Conservation (phyloP, 2,329 filamentous ascomycete genomes). For the Cladophialophora yegresii region DNA sequence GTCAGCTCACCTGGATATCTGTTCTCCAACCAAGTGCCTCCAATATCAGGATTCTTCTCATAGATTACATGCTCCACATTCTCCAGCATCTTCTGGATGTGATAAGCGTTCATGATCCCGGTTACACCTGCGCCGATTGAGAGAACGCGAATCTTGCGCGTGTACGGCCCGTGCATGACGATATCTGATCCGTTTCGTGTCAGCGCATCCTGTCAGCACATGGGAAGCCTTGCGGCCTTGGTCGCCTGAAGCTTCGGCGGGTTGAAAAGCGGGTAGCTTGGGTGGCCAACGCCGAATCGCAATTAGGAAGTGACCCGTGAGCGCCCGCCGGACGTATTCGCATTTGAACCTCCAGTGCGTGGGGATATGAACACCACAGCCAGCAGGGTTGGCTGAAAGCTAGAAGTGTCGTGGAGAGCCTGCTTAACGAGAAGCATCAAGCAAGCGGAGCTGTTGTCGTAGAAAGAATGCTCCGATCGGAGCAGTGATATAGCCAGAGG, state of each 20-base stretch:
- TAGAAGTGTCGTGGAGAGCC: not conserved
- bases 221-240: not conserved
- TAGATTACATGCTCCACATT: constrained; percentile 39
- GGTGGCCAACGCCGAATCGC: not conserved
- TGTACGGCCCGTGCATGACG: constrained; percentile 34
- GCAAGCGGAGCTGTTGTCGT: not conserved
- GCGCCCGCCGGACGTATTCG: not conserved
- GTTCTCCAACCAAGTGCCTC: constrained; percentile 44
- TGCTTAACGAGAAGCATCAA: not conserved
- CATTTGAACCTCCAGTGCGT: not conserved
- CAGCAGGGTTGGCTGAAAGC: not conserved
- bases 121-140: constrained; percentile 54
- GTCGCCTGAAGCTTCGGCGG: not conserved
- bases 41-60: constrained; percentile 40
- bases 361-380: not conserved
- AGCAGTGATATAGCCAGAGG: not conserved
- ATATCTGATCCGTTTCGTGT: constrained; percentile 29
- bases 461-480: not conserved
- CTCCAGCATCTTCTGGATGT: constrained; percentile 33
- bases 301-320: not conserved
- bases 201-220: not conserved
- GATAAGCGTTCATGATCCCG: constrained; percentile 66
- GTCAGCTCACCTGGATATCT: constrained; percentile 47
- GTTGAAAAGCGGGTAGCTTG: not conserved
- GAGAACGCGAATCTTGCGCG: constrained; percentile 50